Evolutionary conservation across 139 green algal genomes (phyloP), one percentile per base, ranked within the genome.

Genomic region (Trebouxia sp.): DNA sequence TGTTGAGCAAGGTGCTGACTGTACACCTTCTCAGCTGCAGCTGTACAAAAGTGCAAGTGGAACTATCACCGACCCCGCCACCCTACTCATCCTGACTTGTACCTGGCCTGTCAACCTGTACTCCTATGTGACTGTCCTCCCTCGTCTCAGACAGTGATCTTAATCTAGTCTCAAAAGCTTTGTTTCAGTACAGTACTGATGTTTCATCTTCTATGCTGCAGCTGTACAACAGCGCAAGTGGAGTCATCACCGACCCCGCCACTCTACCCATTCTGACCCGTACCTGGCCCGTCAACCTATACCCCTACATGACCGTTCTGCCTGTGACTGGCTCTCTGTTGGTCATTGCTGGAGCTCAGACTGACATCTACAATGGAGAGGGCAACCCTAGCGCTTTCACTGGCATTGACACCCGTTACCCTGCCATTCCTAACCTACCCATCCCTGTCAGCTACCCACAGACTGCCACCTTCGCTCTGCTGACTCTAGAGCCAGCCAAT

Each of bases 211-310:
- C n/a, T n/a, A n/a, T 53, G 47, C 47, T 53, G 47, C 47, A 53
- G 24, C 11, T 69, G 56, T 35, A 39, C 24, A 75, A 32, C 69
- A n/a, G n/a, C 10, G 24, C 17, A 15, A 41, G 20, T 30, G 69
- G 69, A 8, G 22, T 28, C 6, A 10, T 56, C 38, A 38, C 69
- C 11, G 38, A 12, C 24, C 41, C 39, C 14, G 41, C 26, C 5
- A 10, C 12, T 2, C 41, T 77, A 37, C 69, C 69, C 69, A 53
- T 77, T 20, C 69, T 77, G 69, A 55, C 41, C 30, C 17, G 43
- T 53, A 55, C 69, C 41, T 77, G 41, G 39, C 69, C 69, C 24
- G 24, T 77, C 39, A 77, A 77, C 41, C 38, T 77, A 22, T 77
- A 77, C 69, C 69, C 69, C 8, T 51, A 51, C 69, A 53, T 77